These are phyloP conservation scores for Mesembryanthemum crystallinum DNA, from an alignment of 148 eudicot species.

Conservation along the genomic window DNA sequence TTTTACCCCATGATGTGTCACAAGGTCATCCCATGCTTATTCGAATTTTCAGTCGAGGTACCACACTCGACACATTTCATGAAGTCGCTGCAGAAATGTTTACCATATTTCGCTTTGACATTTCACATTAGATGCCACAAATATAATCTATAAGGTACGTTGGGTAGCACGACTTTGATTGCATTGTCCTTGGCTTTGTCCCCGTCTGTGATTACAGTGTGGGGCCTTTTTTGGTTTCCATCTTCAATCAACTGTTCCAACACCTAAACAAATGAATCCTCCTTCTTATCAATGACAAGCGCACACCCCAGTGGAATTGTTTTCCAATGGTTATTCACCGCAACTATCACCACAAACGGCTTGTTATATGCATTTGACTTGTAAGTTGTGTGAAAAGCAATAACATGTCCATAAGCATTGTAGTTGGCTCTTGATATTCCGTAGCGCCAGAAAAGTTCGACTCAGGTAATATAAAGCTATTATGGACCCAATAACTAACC, in stretches of 20 bases:
- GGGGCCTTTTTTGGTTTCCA: background rate
- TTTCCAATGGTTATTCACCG: background rate
- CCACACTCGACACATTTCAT: background rate
- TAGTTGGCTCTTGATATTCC: background rate
- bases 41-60: background rate
- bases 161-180: background rate
- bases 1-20: background rate
- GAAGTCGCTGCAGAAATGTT: background rate
- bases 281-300: background rate
- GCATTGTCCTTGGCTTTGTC: background rate
- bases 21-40: background rate
- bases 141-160: background rate
- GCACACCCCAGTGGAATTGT: background rate
- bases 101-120: too few species aligned
- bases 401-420: background rate
- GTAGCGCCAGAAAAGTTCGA: background rate
- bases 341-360: background rate
- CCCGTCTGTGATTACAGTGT: background rate
- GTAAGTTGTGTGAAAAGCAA: background rate
- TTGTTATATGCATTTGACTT: background rate
- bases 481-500: too few species aligned
- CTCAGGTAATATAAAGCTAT: too few species aligned
- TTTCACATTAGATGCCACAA: slow-evolving; percentile 3
- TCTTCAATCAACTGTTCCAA: background rate
- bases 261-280: background rate